Evolutionary conservation across 1,284 basidiomycete species (phyloP).

Genomic region (Hypsizygus ulmarius): DNA sequence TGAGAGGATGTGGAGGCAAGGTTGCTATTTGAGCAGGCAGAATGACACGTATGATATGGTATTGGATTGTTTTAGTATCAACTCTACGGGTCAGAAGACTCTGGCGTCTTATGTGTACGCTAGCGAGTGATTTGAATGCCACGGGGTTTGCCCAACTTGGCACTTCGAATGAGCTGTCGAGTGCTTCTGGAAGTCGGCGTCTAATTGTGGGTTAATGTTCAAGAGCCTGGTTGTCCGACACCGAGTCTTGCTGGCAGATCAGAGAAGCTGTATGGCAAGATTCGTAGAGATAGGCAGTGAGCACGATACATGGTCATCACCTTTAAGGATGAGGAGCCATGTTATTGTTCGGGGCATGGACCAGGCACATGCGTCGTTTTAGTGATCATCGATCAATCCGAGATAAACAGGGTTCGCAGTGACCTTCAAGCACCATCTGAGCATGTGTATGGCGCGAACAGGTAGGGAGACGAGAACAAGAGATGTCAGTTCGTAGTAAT

Average conservation of each 20-base stretch:
- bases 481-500: too few species aligned
- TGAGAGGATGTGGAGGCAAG: background rate
- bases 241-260: background rate
- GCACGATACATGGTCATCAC: constrained; percentile 3
- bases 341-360: constrained; percentile 9
- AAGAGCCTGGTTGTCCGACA: too few species aligned
- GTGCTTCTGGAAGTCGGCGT: too few species aligned
- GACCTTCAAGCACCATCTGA: too few species aligned
- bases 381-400: too few species aligned
- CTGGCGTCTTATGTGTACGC: constrained; percentile 13
- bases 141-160: background rate
- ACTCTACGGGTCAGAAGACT: constrained; percentile 18
- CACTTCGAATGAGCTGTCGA: too few species aligned
- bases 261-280: background rate
- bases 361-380: background rate
- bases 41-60: constrained; percentile 10
- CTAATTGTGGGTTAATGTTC: too few species aligned
- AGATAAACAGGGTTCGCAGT: too few species aligned
- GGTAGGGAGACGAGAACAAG: too few species aligned
- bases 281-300: background rate
- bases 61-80: background rate
- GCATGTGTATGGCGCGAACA: too few species aligned
- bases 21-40: background rate
- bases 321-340: constrained; percentile 1
- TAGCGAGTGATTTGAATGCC: background rate